phyloP scores from a whole-genome alignment of 2,329 filamentous ascomycete genomes.

The Venturia carpophila region DNA sequence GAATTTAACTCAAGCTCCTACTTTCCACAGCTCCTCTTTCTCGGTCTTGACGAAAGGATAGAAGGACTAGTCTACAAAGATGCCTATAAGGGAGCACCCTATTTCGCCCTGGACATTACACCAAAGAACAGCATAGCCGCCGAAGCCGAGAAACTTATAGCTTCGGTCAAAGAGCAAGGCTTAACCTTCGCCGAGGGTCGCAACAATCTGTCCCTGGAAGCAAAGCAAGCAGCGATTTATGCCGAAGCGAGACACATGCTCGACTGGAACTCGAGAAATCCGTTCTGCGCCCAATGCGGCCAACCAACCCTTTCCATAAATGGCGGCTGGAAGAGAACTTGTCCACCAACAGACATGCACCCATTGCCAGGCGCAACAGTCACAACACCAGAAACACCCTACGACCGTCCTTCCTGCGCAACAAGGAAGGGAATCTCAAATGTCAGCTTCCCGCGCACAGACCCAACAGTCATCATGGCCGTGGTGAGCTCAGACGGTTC shows the following conservation, averaged over 20 bases:
- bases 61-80: slow-evolving; percentile 53
- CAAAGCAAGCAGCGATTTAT: slow-evolving; percentile 76
- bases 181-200: slow-evolving; percentile 60
- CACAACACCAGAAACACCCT: slow-evolving; percentile 32
- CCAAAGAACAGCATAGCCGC: slow-evolving; percentile 57
- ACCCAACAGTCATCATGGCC: slow-evolving; percentile 92
- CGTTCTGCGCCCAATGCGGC: slow-evolving; percentile 86
- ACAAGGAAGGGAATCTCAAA: slow-evolving; percentile 84
- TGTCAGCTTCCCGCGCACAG: slow-evolving; percentile 82
- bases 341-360: slow-evolving; percentile 60
- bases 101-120: slow-evolving; percentile 85
- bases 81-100: slow-evolving; percentile 68
- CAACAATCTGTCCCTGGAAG: slow-evolving; percentile 51
- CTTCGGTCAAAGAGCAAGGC: slow-evolving; percentile 52
- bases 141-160: slow-evolving; percentile 53
- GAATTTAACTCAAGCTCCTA: slow-evolving; percentile 64
- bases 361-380: slow-evolving; percentile 30
- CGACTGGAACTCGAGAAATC: slow-evolving; percentile 92
- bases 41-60: slow-evolving; percentile 66
- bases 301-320: slow-evolving; percentile 71
- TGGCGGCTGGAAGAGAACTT: slow-evolving; percentile 72
- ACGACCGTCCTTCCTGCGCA: slow-evolving; percentile 61
- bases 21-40: slow-evolving; percentile 67
- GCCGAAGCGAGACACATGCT: slow-evolving; percentile 80
- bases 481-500: slow-evolving; percentile 74